Conservation (phyloP, 1,284 basidiomycete genomes). For the Agroathelia rolfsii region DNA sequence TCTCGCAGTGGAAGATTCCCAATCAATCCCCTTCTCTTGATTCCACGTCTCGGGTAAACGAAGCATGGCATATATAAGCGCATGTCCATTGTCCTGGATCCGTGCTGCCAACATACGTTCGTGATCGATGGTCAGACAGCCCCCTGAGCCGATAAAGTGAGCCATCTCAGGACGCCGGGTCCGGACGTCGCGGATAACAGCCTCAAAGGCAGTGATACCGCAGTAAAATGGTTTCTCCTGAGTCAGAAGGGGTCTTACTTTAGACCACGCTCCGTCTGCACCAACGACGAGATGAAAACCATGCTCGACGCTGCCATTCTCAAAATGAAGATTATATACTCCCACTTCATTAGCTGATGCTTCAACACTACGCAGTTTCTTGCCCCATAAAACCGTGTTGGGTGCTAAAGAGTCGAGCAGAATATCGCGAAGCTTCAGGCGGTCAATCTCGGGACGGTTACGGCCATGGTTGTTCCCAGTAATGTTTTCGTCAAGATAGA, state of each 20-base stretch:
- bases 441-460: constrained; percentile 21
- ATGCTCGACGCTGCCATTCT: too few species aligned
- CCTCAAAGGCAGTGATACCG: constrained; percentile 24
- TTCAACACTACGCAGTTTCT: too few species aligned
- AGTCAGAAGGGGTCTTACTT: constrained; percentile 27
- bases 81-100: constrained; percentile 21
- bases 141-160: constrained; percentile 20
- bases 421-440: constrained; percentile 13
- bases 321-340: too few species aligned
- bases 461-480: constrained; percentile 8
- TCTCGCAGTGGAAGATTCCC: too few species aligned
- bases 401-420: constrained; percentile 12
- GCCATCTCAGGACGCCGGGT: constrained; percentile 16
- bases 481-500: constrained; percentile 9
- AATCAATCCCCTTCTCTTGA: too few species aligned
- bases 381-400: constrained; percentile 15
- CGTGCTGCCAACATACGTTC: constrained; percentile 22
- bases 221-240: constrained; percentile 22
- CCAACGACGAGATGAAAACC: constrained; percentile 33
- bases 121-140: constrained; percentile 18
- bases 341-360: too few species aligned
- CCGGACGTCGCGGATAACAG: constrained; percentile 14
- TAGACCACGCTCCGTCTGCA: constrained; percentile 36
- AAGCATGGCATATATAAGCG: constrained; percentile 23
- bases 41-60: constrained; percentile 17